These are phyloP conservation scores for Aspergillus ochraceus DNA, from an alignment of 2,329 filamentous ascomycete genomes.

Conservation along the genomic window DNA sequence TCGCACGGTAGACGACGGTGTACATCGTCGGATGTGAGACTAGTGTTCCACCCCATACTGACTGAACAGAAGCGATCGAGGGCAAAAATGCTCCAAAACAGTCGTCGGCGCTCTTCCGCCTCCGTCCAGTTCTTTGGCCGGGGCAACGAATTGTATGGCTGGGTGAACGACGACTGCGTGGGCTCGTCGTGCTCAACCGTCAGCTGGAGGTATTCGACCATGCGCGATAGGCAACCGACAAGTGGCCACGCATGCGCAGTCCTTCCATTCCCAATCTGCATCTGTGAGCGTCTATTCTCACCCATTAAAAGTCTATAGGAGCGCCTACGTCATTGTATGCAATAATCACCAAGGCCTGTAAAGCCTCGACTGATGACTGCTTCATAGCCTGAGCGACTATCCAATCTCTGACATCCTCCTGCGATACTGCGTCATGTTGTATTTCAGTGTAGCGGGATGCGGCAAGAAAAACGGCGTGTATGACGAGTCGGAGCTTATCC, in stretches of 20 bases:
- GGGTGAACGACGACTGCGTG: slow-evolving; percentile 23
- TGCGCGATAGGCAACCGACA: slow-evolving; percentile 38
- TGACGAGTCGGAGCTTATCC: slow-evolving; percentile 28
- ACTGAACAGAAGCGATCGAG: slow-evolving; percentile 40
- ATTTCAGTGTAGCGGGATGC: slow-evolving; percentile 34
- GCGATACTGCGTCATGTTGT: not conserved
- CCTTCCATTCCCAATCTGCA: slow-evolving; percentile 32
- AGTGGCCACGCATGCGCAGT: slow-evolving; percentile 37
- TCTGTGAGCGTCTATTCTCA: too few relatives aligned
- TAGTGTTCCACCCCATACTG: slow-evolving; percentile 40
- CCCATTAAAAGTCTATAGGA: not conserved
- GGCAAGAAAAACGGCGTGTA: slow-evolving; percentile 41
- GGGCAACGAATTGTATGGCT: slow-evolving; percentile 29
- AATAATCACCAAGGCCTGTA: slow-evolving; percentile 32
- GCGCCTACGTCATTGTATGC: slow-evolving; percentile 37
- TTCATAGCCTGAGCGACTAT: slow-evolving; percentile 16
- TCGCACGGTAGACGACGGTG: slow-evolving; percentile 43
- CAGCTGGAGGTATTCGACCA: slow-evolving; percentile 39
- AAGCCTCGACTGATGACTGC: slow-evolving; percentile 25
- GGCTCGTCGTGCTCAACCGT: slow-evolving; percentile 34
- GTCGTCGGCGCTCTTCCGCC: slow-evolving; percentile 39
- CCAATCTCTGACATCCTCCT: slow-evolving; percentile 9
- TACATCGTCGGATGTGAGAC: slow-evolving; percentile 39
- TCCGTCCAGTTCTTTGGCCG: slow-evolving; percentile 36
- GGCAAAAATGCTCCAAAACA: slow-evolving; percentile 47